Evolutionary conservation across 768 basidiomycete species (phyloP).

Genomic region (Clitopilus hobsonii): DNA sequence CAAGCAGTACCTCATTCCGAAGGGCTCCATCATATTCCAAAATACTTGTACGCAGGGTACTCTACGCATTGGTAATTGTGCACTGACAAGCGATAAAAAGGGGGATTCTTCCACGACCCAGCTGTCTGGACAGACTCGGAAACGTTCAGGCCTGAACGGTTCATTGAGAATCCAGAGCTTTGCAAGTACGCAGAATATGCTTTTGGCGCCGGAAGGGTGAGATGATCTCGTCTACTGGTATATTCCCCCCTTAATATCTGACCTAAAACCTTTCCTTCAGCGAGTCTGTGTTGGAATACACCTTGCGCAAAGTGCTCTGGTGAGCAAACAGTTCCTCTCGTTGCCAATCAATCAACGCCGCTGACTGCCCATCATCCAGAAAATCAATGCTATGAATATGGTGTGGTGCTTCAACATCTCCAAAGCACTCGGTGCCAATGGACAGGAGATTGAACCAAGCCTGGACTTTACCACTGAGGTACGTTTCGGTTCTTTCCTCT

Average conservation of each 20-base stretch:
- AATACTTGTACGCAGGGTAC: neutral
- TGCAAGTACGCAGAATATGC: neutral
- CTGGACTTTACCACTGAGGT: neutral
- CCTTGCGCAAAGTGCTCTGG: neutral
- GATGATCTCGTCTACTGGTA: neutral
- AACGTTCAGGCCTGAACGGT: neutral
- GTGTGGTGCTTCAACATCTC: conserved; percentile 25
- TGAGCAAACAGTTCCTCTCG: too few species aligned
- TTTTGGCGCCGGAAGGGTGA: neutral
- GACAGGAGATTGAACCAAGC: neutral
- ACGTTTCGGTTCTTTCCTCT: neutral
- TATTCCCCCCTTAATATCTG: neutral
- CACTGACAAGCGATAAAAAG: neutral
- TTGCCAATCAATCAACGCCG: neutral
- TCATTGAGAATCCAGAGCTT: neutral
- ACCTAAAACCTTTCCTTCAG: too few species aligned
- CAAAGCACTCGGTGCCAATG: conserved; percentile 4
- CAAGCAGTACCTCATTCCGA: neutral
- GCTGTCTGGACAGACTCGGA: neutral
- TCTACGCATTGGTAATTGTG: too few species aligned
- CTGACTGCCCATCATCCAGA: neutral
- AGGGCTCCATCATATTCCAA: neutral
- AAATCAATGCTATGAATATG: conserved; percentile 7
- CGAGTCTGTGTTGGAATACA: neutral
- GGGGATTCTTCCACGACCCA: neutral